Evolutionary conservation across 192 early-diverging fungal species (phyloP).

Genomic region (Spinellus fusiger): DNA sequence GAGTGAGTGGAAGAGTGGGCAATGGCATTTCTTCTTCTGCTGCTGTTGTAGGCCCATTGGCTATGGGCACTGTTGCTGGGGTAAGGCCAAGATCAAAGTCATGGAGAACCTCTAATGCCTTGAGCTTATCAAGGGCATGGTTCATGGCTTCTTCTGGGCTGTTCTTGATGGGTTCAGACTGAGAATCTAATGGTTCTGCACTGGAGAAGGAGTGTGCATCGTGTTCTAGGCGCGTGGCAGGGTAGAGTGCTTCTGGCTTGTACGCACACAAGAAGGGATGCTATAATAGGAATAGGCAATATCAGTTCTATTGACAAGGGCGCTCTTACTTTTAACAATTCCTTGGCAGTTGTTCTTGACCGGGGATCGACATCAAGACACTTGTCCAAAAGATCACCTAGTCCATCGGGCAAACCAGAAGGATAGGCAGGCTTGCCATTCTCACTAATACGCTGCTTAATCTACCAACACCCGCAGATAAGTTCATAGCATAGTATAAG

Average conservation of each 20-base stretch:
- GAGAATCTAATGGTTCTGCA: constrained; percentile 11
- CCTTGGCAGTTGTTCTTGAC: constrained; percentile 14
- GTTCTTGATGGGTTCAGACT: not conserved
- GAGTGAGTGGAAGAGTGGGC: too few species aligned
- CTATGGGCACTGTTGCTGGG: not conserved
- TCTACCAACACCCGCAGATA: too few species aligned
- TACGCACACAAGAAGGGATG: constrained; percentile 24
- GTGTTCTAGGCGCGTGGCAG: constrained; percentile 13
- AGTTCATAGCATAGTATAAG: too few species aligned
- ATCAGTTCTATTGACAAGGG: not conserved
- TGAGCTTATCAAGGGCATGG: constrained; percentile 3
- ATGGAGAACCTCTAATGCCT: not conserved
- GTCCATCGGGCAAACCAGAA: constrained; percentile 13
- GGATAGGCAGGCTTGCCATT: constrained; percentile 23
- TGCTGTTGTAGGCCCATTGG: not conserved
- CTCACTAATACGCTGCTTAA: constrained; percentile 29
- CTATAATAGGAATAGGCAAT: constrained; percentile 5
- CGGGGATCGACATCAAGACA: constrained; percentile 28
- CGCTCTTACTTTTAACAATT: constrained; percentile 26
- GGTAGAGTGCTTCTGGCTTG: constrained; percentile 19
- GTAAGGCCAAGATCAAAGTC: constrained; percentile 1
- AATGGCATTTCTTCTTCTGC: not conserved
- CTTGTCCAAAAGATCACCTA: constrained; percentile 26
- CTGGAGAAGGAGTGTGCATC: constrained; percentile 10
- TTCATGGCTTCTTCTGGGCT: constrained; percentile 3